Evolutionary conservation across 352 stramenopile species (phyloP).

Genomic region (Phytopythium cucurbitacearum): DNA sequence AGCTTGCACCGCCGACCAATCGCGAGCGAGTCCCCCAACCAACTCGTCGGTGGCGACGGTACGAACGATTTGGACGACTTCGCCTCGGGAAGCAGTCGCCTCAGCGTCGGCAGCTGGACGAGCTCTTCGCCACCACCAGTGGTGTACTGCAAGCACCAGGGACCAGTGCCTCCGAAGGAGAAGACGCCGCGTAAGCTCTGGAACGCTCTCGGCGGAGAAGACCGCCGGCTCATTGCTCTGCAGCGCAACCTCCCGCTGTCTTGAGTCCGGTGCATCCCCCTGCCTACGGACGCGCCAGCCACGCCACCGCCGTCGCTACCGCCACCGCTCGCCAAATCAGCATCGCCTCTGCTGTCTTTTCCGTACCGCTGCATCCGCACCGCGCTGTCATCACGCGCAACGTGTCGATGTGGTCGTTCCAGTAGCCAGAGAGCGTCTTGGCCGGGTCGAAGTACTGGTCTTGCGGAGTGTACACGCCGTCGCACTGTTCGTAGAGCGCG

Average conservation of each 20-base stretch:
- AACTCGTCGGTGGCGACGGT: too few relatives aligned
- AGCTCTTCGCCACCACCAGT: conserved; percentile 15
- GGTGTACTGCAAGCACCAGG: conserved; percentile 59
- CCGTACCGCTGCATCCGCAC: conserved; percentile 41
- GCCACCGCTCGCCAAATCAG: background rate
- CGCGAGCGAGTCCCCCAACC: too few relatives aligned
- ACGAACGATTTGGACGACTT: too few relatives aligned
- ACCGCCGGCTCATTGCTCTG: conserved; percentile 63
- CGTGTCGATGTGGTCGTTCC: conserved; percentile 52
- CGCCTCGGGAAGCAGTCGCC: background rate
- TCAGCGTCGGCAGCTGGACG: conserved; percentile 4
- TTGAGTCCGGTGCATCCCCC: too few relatives aligned
- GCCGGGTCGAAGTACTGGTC: conserved; percentile 60
- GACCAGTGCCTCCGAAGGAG: conserved; percentile 39
- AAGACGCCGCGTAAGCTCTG: conserved; percentile 71
- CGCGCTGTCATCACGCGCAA: conserved; percentile 47
- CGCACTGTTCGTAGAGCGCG: conserved; percentile 60
- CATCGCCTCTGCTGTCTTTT: background rate
- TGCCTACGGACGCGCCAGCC: background rate
- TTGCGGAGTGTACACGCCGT: conserved; percentile 54
- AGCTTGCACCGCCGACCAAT: too few relatives aligned
- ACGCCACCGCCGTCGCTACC: background rate
- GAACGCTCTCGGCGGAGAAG: conserved; percentile 73
- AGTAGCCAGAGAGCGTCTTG: conserved; percentile 50
- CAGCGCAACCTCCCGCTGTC: conserved; percentile 40